These are phyloP conservation scores for Pythium vanterpoolii DNA, from an alignment of 352 stramenopile genomes.

Conservation along the genomic window DNA sequence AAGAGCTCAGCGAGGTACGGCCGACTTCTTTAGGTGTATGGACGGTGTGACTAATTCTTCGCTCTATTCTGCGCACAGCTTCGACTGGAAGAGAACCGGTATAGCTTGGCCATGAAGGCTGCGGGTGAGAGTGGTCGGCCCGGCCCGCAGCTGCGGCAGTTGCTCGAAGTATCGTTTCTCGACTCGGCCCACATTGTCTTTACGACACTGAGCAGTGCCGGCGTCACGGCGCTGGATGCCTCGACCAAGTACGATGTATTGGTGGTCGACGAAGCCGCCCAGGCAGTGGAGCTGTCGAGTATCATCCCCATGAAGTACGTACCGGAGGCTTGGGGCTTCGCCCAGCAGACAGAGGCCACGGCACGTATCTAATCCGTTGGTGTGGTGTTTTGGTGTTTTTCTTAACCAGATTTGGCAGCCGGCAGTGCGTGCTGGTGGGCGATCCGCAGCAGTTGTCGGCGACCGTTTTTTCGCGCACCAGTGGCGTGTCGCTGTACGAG, in stretches of 20 bases:
- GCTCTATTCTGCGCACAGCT: constrained; percentile 24
- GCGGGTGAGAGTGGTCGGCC: constrained; percentile 65
- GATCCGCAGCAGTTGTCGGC: constrained; percentile 92
- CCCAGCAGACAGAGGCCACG: too few relatives aligned
- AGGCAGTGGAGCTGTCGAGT: constrained; percentile 83
- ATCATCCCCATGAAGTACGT: constrained; percentile 90
- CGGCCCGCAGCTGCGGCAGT: constrained; percentile 66
- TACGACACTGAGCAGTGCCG: constrained; percentile 89
- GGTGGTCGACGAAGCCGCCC: constrained; percentile 84
- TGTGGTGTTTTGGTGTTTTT: too few relatives aligned
- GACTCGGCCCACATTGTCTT: constrained; percentile 92
- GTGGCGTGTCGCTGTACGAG: constrained; percentile 84
- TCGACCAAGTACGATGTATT: constrained; percentile 78
- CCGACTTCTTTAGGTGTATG: neutral
- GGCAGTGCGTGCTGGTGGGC: constrained; percentile 90
- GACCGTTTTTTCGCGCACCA: constrained; percentile 91
- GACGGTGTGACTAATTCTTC: neutral
- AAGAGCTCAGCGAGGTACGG: constrained; percentile 69
- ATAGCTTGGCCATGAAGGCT: constrained; percentile 68
- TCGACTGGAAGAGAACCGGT: constrained; percentile 81
- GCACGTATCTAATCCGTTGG: too few relatives aligned
- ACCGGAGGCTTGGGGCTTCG: neutral
- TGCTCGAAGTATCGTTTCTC: constrained; percentile 81
- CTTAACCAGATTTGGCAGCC: constrained; percentile 77
- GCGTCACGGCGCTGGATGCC: constrained; percentile 74